Evolutionary conservation across 306 rosid species (phyloP).

Genomic region (Prosopis cineraria): DNA sequence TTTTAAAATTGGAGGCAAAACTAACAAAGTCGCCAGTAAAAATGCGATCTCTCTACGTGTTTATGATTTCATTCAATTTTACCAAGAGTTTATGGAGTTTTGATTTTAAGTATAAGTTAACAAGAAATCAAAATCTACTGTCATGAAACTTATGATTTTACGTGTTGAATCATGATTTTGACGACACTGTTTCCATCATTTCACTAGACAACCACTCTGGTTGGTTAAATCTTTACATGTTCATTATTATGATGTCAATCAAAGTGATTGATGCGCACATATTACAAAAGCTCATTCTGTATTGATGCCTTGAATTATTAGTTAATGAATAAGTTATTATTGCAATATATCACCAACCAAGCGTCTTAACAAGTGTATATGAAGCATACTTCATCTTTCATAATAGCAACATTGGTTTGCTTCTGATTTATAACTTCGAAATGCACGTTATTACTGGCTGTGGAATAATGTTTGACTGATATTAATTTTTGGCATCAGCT

Average conservation of each 20-base stretch:
- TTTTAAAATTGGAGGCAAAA: no score
- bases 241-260: slow-evolving; percentile 12
- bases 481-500: background rate
- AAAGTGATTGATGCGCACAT: background rate
- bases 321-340: background rate
- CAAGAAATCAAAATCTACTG: no score
- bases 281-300: slow-evolving; percentile 12
- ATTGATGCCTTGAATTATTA: slow-evolving; percentile 18
- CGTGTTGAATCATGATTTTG: background rate
- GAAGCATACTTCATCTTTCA: slow-evolving; percentile 10
- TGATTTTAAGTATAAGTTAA: background rate
- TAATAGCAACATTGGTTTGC: background rate
- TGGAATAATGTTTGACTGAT: background rate
- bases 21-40: background rate
- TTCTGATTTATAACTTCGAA: slow-evolving; percentile 19
- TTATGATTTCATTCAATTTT: background rate
- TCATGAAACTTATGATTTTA: no score
- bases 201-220: background rate
- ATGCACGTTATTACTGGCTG: background rate
- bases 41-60: background rate
- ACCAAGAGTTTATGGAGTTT: background rate
- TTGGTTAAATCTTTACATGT: background rate
- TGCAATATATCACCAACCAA: background rate
- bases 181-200: background rate
- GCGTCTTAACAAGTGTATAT: slow-evolving; percentile 4